Percentiles rank a stretch among this genome's conserved stretches.
phyloP scores from a whole-genome alignment of 306 rosid species.

The Quercus robur region DNA sequence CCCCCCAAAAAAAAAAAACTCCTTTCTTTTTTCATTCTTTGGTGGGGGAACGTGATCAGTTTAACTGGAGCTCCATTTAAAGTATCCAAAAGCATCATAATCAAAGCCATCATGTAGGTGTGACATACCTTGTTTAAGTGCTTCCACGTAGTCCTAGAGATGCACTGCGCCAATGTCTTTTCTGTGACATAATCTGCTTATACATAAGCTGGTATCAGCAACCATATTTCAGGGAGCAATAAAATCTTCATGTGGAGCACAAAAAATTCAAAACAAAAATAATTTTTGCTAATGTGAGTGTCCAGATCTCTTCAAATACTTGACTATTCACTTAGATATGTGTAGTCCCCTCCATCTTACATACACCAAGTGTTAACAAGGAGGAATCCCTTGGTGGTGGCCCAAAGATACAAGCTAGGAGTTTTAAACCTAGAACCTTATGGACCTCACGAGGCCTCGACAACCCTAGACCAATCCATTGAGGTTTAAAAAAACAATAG shows the following conservation, averaged over 20 bases:
- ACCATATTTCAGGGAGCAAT: not conserved
- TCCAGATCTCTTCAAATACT: too few relatives aligned
- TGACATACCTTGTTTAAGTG: slow-evolving; percentile 1
- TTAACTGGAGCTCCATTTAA: not conserved
- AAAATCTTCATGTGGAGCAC: not conserved
- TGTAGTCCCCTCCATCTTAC: too few relatives aligned
- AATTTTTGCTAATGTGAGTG: too few relatives aligned
- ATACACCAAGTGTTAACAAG: too few relatives aligned
- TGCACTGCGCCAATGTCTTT: slow-evolving; percentile 41
- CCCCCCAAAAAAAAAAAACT: too few relatives aligned
- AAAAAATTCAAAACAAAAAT: not conserved
- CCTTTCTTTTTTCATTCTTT: not conserved
- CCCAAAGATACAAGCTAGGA: too few relatives aligned
- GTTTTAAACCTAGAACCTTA: too few relatives aligned
- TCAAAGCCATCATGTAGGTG: not conserved
- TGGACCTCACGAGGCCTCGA: too few relatives aligned
- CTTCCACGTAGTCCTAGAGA: slow-evolving; percentile 39
- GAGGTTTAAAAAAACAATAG: not conserved
- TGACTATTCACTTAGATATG: too few relatives aligned
- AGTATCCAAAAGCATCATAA: not conserved
- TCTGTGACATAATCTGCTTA: slow-evolving; percentile 39
- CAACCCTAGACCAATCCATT: too few relatives aligned
- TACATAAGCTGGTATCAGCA: slow-evolving; percentile 1
- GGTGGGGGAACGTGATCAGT: not conserved
- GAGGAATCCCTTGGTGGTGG: too few relatives aligned